phyloP scores from a whole-genome alignment of 139 green algal species.

The Yamagishiella unicocca region DNA sequence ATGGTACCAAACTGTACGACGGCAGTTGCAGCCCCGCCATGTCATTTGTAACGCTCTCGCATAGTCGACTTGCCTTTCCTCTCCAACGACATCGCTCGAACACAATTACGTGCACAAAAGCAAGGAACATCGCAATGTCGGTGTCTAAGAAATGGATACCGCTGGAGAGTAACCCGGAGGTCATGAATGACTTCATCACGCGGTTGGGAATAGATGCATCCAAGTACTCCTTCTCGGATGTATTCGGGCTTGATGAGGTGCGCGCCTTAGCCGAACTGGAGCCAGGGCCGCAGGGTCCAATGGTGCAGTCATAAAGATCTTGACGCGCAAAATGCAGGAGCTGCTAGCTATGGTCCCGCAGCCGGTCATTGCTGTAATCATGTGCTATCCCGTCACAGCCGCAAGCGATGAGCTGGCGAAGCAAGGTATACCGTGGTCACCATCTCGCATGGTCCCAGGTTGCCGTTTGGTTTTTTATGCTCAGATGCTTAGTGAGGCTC shows the following conservation, averaged over 20 bases:
- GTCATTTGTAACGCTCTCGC: no score
- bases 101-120: background rate
- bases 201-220: slow-evolving; percentile 74
- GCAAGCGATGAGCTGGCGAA: slow-evolving; percentile 72
- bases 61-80: no score
- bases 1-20: no score
- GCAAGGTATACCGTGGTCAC: slow-evolving; percentile 57
- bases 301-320: background rate
- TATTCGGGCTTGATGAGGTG: slow-evolving; percentile 86
- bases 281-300: no score
- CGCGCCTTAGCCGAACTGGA: no score
- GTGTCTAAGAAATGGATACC: slow-evolving; percentile 61
- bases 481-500: background rate
- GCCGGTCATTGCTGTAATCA: slow-evolving; percentile 85
- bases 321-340: slow-evolving; percentile 66
- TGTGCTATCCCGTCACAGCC: slow-evolving; percentile 90
- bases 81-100: no score
- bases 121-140: no score
- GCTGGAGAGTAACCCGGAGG: slow-evolving; percentile 88
- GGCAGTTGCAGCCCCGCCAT: no score
- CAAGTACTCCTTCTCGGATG: slow-evolving; percentile 77
- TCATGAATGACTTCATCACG: slow-evolving; percentile 79
- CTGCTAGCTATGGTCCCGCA: slow-evolving; percentile 90
- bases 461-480: background rate
- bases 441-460: background rate